These are phyloP conservation scores for Dentipellis fragilis DNA, from an alignment of 768 basidiomycete species.

Conservation along the genomic window DNA sequence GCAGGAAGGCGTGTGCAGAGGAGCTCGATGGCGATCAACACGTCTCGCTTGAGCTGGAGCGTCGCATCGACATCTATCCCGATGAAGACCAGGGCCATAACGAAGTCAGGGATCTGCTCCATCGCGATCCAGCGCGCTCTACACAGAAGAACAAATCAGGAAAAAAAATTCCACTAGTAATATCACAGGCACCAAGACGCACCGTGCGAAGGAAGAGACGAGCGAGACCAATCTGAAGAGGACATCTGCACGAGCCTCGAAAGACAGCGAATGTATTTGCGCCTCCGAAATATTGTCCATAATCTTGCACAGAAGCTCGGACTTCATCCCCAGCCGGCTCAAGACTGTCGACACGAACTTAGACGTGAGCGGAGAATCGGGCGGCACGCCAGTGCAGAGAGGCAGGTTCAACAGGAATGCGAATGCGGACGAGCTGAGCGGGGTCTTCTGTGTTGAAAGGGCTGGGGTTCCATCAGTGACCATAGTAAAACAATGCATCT, in stretches of 20 bases:
- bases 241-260: neutral
- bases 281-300: neutral
- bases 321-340: neutral
- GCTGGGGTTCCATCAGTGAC: neutral
- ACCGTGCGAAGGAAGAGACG: neutral
- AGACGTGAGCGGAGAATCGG: neutral
- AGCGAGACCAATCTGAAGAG: neutral
- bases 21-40: conserved; percentile 36
- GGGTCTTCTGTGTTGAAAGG: neutral
- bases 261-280: neutral
- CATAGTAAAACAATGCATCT: neutral
- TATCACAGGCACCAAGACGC: neutral
- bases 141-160: neutral
- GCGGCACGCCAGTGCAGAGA: neutral
- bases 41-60: conserved; percentile 32
- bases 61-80: conserved; percentile 44
- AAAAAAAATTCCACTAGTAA: neutral
- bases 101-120: conserved; percentile 37
- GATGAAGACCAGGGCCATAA: conserved; percentile 41
- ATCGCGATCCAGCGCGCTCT: conserved; percentile 26
- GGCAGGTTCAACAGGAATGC: neutral
- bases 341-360: neutral
- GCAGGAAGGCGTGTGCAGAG: conserved; percentile 33
- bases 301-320: neutral
- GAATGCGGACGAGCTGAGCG: neutral